Base-by-base conservation (phyloP, 441 rosid genomes). In the Pelargonium cotyledonis region DNA sequence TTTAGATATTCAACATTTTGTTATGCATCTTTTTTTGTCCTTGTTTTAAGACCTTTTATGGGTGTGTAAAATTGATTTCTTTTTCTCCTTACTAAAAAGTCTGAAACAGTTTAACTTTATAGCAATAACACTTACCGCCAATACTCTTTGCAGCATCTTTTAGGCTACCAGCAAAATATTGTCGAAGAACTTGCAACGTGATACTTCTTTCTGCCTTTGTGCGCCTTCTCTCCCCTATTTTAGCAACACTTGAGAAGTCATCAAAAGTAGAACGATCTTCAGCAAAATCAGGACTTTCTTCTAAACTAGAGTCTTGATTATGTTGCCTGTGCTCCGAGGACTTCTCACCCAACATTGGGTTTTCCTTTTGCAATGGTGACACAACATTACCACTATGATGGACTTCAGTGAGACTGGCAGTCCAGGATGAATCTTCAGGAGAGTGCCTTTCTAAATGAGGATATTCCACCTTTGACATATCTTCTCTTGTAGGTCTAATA, bases 131-230 rank as follows among this genome's bases (percentile, higher is more conserved):
- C 94, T 82, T 85, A 93, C 97, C 95, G 57, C 97, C 96, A 8
- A 91, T 83, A 68, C 78, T 84, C 80, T 82, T 93, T 14, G 97
- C 96, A 69, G 97, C 98, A 80, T 91, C 96, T 81, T 91, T 93
- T 47, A 91, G 86, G 71, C 93, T 91, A 62, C 97, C 97, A 1
- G 98, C 73, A 63, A 94, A 91, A 73, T 91, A 83, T 64, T 84
- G 87, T 62, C 75, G 84, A 40, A 88, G 89, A 76, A 89, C 92
- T 73, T 88, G 83, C 81, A 88, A 78, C 53, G 87, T 84, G 71
- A 94, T 87, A 14, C 75, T 75, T 79, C 87, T 91, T 69, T 94
- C 94, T 3, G 85, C 80, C 80, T 85, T 91, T 26, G 82, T 67
- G 46, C 86, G 94, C 63, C 80, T 85, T 77, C 80, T 87, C 72